These are phyloP conservation scores for Cystobasidium sp. DNA, from an alignment of 1,284 basidiomycete genomes.

Conservation along the genomic window DNA sequence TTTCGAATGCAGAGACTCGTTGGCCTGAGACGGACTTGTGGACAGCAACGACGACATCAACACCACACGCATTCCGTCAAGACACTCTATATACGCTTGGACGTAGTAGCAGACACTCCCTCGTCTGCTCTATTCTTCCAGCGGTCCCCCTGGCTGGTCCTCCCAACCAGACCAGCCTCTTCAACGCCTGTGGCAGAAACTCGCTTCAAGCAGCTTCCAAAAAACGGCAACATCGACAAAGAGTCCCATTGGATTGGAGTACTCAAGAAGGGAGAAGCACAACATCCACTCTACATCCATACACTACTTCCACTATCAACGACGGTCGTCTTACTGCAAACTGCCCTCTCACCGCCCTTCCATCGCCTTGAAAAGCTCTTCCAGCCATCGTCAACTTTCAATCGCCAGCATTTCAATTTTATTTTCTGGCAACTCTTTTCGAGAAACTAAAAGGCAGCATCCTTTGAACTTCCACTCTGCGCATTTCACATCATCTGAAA, in stretches of 20 bases:
- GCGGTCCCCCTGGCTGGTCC: too few species aligned
- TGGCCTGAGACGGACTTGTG: too few species aligned
- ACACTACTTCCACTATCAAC: neutral
- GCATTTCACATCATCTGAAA: neutral
- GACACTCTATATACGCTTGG: too few species aligned
- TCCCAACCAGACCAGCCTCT: neutral
- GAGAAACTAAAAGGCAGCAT: slow-evolving; percentile 1
- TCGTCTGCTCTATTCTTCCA: too few species aligned
- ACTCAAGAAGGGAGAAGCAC: slow-evolving; percentile 6
- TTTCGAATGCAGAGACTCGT: too few species aligned
- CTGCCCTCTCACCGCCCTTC: too few species aligned
- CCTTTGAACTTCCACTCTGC: slow-evolving; percentile 7
- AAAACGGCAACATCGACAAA: slow-evolving; percentile 6
- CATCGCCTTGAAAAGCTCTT: neutral
- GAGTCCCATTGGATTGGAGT: slow-evolving; percentile 29
- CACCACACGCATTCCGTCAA: too few species aligned
- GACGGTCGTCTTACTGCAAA: neutral
- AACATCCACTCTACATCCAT: neutral
- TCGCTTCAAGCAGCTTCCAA: slow-evolving; percentile 1
- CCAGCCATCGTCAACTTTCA: slow-evolving; percentile 1
- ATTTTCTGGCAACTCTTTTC: neutral
- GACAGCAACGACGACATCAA: too few species aligned
- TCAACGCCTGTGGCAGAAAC: neutral
- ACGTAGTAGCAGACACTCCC: too few species aligned
- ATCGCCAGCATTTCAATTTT: neutral